Evolutionary conservation across 139 green algal species (phyloP).

Genomic region (Chlorella sp.): DNA sequence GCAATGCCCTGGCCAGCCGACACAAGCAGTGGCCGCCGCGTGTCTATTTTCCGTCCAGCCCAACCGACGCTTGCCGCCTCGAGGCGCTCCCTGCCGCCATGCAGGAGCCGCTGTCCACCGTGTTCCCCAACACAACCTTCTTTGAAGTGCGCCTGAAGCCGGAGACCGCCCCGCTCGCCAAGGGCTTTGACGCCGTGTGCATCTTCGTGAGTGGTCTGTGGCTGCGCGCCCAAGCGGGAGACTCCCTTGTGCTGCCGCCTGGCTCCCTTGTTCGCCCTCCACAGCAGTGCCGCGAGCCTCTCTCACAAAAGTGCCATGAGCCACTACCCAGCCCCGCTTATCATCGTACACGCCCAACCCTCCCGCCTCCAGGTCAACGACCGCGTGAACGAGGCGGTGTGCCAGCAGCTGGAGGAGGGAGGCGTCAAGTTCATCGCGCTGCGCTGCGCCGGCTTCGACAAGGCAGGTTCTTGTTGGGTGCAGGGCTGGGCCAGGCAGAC

Average conservation of each 20-base stretch:
- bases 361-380: slow-evolving; percentile 66
- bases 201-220: slow-evolving; percentile 49
- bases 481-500: not conserved
- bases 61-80: too few species aligned
- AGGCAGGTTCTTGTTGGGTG: not conserved
- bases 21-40: too few species aligned
- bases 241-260: not conserved
- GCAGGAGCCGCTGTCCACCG: not conserved
- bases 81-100: not conserved
- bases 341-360: not conserved
- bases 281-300: too few species aligned
- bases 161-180: slow-evolving; percentile 57
- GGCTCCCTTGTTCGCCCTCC: too few species aligned
- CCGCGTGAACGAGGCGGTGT: slow-evolving; percentile 43
- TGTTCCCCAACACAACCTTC: not conserved
- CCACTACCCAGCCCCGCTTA: too few species aligned
- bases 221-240: too few species aligned
- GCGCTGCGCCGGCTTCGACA: slow-evolving; percentile 79
- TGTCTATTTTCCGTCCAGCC: too few species aligned
- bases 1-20: too few species aligned
- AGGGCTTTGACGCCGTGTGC: slow-evolving; percentile 53
- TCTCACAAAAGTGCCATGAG: too few species aligned
- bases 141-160: slow-evolving; percentile 48
- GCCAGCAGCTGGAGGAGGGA: slow-evolving; percentile 55
- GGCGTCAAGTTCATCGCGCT: slow-evolving; percentile 76